phyloP scores from a whole-genome alignment of 768 basidiomycete genomes.

The Serendipita vermifera region DNA sequence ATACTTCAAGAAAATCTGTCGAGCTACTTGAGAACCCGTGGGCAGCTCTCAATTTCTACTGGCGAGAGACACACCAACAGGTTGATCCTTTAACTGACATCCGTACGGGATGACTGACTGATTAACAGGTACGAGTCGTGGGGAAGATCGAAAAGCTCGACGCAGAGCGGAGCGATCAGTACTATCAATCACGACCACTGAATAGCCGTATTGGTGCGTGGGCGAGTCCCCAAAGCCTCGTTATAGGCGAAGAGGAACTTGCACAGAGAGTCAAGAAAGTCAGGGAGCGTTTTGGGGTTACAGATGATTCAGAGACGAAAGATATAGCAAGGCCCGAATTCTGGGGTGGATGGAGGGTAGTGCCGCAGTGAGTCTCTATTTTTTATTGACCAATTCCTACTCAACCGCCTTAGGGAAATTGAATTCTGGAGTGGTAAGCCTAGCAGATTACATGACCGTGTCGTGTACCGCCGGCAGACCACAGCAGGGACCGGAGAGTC shows the following conservation, averaged over 20 bases:
- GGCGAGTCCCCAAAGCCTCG: constrained; percentile 80
- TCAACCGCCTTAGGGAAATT: constrained; percentile 50
- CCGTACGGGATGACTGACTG: no score
- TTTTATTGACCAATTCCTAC: neutral
- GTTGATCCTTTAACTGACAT: no score
- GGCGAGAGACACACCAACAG: constrained; percentile 69
- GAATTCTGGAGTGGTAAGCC: constrained; percentile 98
- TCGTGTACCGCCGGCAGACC: constrained; percentile 53
- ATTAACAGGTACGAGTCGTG: constrained; percentile 62
- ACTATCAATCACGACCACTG: constrained; percentile 69
- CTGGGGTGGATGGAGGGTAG: constrained; percentile 93
- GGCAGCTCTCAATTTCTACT: constrained; percentile 81
- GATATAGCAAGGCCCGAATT: constrained; percentile 71
- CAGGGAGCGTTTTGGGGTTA: constrained; percentile 42
- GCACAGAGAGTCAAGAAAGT: constrained; percentile 44
- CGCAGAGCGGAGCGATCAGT: constrained; percentile 60
- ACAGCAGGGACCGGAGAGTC: constrained; percentile 36
- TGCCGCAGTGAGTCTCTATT: constrained; percentile 59
- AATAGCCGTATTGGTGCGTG: constrained; percentile 84
- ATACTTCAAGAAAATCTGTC: constrained; percentile 78
- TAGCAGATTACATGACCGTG: constrained; percentile 85
- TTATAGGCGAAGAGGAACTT: constrained; percentile 63
- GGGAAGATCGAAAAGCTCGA: constrained; percentile 73
- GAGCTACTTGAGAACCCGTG: constrained; percentile 68
- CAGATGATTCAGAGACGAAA: constrained; percentile 28